Evolutionary conservation across 2,329 filamentous ascomycete genomes (phyloP), one percentile per base, ranked within the genome.

Genomic region (Talaromyces funiculosus): DNA sequence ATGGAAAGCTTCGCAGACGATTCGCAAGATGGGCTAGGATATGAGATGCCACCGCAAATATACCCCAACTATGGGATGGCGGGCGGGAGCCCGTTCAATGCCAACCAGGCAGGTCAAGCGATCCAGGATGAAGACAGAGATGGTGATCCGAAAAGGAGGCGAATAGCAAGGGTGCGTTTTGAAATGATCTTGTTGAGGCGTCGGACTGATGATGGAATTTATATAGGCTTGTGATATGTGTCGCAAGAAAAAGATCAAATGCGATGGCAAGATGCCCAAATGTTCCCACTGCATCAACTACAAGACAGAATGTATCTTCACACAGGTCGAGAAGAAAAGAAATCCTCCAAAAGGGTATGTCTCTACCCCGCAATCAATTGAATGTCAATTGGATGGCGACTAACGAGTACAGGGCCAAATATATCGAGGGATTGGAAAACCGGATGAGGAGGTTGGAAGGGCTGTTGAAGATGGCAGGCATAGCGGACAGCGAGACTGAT

Each of bases 211-310:
- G 16, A 14, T 4, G 20, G 35, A 22, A 47, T 56, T 38, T 38
- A 26, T 65, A 49, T 68, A 92, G 90, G 92, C 92, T 56, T 96
- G 92, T 78, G 92, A 96, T 69, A 95, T 96, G 92, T 97, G 93
- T 73, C 84, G 92, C 68, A 96, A 96, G 79, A 88, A 88, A 77
- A 82, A 90, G 77, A 96, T 97, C 77, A 97, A 97, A 78, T 97
- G 93, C 76, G 94, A 97, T 72, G 93, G 94, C 67, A 96, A 95
- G 78, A 86, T 96, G 77, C 93, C 94, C 38, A 87, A 92, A 63
- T 99, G 94, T 77, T 92, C 90, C 7, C 94, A 97, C 77, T 99
- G 93, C 75, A 89, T 89, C 74, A 97, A 97, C 75, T 97, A 97
- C 81, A 97, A 97, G 82, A 97, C 92, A 4, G 92, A 96, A 69